Conservation (phyloP, 306 rosid genomes). For the Glycyrrhiza uralensis region DNA sequence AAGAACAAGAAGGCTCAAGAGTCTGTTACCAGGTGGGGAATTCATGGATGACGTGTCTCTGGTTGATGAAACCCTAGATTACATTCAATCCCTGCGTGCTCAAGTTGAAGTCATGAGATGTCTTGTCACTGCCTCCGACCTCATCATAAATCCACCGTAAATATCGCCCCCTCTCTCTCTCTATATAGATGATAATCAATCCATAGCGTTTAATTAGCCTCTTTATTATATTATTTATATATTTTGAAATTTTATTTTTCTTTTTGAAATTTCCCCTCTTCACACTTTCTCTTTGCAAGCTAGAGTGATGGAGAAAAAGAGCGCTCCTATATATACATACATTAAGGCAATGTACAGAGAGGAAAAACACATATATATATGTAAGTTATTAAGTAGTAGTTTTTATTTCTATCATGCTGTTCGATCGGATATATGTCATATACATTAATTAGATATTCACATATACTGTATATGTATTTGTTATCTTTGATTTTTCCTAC, state of each 20-base stretch:
- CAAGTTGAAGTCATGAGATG: constrained; percentile 84
- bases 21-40: constrained; percentile 78
- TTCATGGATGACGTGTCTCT: constrained; percentile 55
- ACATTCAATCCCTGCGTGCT: constrained; percentile 54
- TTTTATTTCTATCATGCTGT: background rate
- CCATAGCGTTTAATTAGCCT: background rate
- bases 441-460: background rate
- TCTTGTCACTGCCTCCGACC: constrained; percentile 44
- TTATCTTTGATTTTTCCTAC: constrained; percentile 10
- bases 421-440: background rate
- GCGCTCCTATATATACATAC: constrained; percentile 13
- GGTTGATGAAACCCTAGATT: constrained; percentile 91
- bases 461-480: background rate
- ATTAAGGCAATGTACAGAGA: constrained; percentile 51
- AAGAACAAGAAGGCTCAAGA: constrained; percentile 51
- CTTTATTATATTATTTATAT: background rate
- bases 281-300: constrained; percentile 33
- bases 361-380: constrained; percentile 38
- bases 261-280: background rate
- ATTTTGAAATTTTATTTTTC: background rate
- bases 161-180: background rate
- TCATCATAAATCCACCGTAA: constrained; percentile 31
- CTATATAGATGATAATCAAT: background rate
- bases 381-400: constrained; percentile 36
- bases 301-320: constrained; percentile 35